Conservation (phyloP, 805 yeast species). For the Barnettozyma vustinii region DNA sequence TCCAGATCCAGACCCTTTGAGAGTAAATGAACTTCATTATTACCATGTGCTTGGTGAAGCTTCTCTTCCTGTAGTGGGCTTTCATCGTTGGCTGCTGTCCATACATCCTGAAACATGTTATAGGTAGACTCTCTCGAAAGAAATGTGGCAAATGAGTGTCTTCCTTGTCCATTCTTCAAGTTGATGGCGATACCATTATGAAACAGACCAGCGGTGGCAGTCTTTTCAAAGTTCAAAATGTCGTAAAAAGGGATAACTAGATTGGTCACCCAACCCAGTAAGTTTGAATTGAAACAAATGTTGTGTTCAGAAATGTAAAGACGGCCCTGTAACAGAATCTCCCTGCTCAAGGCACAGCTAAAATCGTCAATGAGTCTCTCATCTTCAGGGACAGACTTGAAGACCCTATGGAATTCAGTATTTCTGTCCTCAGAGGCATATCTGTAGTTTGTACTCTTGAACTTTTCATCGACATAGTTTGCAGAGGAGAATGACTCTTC, state of each 20-base stretch:
- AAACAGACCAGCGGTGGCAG: conserved; percentile 80
- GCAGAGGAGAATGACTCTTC: conserved; percentile 27
- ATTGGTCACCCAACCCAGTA: conserved; percentile 88
- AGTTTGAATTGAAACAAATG: conserved; percentile 79
- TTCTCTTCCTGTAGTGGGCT: background rate
- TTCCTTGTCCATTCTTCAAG: conserved; percentile 33
- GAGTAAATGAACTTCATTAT: conserved; percentile 11
- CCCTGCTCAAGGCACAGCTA: conserved; percentile 84
- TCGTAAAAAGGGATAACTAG: conserved; percentile 68
- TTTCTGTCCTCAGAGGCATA: conserved; percentile 63
- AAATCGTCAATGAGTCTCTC: conserved; percentile 83
- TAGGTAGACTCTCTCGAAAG: conserved; percentile 73
- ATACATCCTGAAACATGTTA: conserved; percentile 43
- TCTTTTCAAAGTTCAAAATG: conserved; percentile 69
- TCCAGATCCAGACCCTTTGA: conserved; percentile 16
- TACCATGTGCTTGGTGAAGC: background rate
- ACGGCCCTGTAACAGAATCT: conserved; percentile 83
- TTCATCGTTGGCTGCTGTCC: conserved; percentile 18
- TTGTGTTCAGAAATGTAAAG: conserved; percentile 73
- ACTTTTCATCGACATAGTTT: conserved; percentile 54
- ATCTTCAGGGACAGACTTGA: conserved; percentile 57
- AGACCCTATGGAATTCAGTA: conserved; percentile 71
- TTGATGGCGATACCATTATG: conserved; percentile 70
- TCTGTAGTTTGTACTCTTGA: conserved; percentile 50
- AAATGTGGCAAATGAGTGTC: conserved; percentile 83